Evolutionary conservation across 1,284 basidiomycete genomes (phyloP), one percentile per base, ranked within the genome.

Genomic region (Pseudozyma hubeiensis): DNA sequence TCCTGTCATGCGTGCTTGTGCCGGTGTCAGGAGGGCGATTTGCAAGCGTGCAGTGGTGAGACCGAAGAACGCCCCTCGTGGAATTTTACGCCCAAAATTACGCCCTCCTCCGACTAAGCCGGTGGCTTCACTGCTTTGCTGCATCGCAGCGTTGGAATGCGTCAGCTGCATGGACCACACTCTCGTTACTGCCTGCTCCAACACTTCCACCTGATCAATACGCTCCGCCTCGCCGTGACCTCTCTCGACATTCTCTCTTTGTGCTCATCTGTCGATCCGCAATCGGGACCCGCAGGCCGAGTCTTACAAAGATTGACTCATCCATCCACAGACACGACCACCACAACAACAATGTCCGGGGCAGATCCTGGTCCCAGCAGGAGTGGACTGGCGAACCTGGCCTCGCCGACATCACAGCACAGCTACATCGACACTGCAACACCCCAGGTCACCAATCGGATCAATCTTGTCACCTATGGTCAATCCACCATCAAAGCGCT

Each of bases 401-500:
- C 64, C 7, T 61, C 54, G 1, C 47, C 52, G 10, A 47, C 52
- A 29, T 14, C 52, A 14, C 47, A 58, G 7, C 53, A 61, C 11
- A 58, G 53, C 53, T 57, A 55, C 45, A 48, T 60, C 34, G 57
- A 64, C 19, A n/a, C 61, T 3, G 52, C 48, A 16, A 13, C 66
- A 11, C 52, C 52, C 16, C 66, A 55, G 35, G 52, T 59, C 35
- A 53, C 58, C 4, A 74, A 64, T 49, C 72, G 68, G 31, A 80
- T 78, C 65, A 80, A 78, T 52, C 73, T 78, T 33, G 78, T 80
- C 54, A 75, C 77, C 17, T 80, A 80, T 37, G 61, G 71, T 29
- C 78, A 75, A 37, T 64, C 77, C 34, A 79, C 76, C 55, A 78
- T 81, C 70, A 78, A 79, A 52, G 74, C 71, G 7, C 74, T 76